These are phyloP conservation scores for Capsella bursapastoris DNA, from an alignment of 345 rosid genomes.

Conservation along the genomic window DNA sequence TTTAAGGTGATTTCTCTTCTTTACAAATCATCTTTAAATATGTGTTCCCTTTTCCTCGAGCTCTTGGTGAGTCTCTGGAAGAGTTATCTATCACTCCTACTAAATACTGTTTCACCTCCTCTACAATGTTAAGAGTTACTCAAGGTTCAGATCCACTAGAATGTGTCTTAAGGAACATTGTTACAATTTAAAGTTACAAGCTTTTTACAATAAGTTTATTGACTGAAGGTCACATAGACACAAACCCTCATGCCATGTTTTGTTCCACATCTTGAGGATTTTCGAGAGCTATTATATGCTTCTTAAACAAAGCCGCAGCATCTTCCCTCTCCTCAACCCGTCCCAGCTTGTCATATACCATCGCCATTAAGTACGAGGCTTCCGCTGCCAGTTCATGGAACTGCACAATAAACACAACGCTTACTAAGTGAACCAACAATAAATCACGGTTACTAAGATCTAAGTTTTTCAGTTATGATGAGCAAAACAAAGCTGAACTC, in stretches of 20 bases:
- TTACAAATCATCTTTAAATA: no score
- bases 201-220: constrained; percentile 23
- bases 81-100: no score
- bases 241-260: constrained; percentile 21
- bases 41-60: no score
- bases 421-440: not conserved
- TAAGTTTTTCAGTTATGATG: not conserved
- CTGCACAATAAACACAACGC: constrained; percentile 48
- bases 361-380: constrained; percentile 77
- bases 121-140: not conserved
- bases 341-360: constrained; percentile 69
- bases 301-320: constrained; percentile 76
- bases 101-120: no score
- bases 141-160: constrained; percentile 15
- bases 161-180: not conserved
- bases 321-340: constrained; percentile 67
- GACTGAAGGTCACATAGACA: constrained; percentile 21
- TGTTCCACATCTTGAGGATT: constrained; percentile 58
- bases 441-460: not conserved
- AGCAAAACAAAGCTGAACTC: constrained; percentile 17
- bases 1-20: no score
- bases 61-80: no score
- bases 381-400: constrained; percentile 90
- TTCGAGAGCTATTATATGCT: constrained; percentile 69
- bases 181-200: constrained; percentile 20